Percentiles rank a stretch among this genome's conserved stretches.
Evolutionary conservation across 371 early-diverging fungal species (phyloP).

Genomic region (Syncephalastrum sp.): DNA sequence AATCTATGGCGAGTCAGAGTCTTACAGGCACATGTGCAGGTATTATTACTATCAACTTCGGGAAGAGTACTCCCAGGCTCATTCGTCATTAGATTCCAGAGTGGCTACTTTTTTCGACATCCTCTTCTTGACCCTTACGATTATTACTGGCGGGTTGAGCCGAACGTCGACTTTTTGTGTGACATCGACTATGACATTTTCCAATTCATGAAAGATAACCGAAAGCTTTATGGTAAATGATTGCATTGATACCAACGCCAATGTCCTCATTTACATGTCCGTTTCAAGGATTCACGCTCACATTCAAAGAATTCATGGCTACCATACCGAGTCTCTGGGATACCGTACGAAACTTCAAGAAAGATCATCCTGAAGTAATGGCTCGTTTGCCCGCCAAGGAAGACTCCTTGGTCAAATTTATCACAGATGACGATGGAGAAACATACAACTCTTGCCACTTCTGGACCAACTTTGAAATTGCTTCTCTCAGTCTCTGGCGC

Average conservation of each 20-base stretch:
- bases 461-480: constrained; percentile 80
- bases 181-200: constrained; percentile 92
- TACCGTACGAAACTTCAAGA: constrained; percentile 51
- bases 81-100: constrained; percentile 28
- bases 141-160: constrained; percentile 97
- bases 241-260: neutral
- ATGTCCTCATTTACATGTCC: neutral
- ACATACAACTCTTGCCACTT: constrained; percentile 72
- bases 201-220: constrained; percentile 70
- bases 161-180: constrained; percentile 87
- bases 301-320: constrained; percentile 65
- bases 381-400: constrained; percentile 27
- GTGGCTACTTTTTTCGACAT: constrained; percentile 89
- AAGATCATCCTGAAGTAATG: constrained; percentile 35
- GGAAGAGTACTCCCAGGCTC: too few relatives aligned
- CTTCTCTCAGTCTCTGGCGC: constrained; percentile 81
- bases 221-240: constrained; percentile 72
- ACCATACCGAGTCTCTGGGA: constrained; percentile 81
- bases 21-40: constrained; percentile 95
- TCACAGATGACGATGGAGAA: constrained; percentile 33
- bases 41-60: constrained; percentile 4
- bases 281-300: constrained; percentile 58
- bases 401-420: constrained; percentile 43
- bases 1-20: constrained; percentile 82
- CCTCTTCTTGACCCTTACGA: constrained; percentile 75